A percentile compares a stretch with the other conserved stretches of the same genome.
Evolutionary conservation across 306 rosid species (phyloP).

Genomic region (Pyrus bretschneideri): DNA sequence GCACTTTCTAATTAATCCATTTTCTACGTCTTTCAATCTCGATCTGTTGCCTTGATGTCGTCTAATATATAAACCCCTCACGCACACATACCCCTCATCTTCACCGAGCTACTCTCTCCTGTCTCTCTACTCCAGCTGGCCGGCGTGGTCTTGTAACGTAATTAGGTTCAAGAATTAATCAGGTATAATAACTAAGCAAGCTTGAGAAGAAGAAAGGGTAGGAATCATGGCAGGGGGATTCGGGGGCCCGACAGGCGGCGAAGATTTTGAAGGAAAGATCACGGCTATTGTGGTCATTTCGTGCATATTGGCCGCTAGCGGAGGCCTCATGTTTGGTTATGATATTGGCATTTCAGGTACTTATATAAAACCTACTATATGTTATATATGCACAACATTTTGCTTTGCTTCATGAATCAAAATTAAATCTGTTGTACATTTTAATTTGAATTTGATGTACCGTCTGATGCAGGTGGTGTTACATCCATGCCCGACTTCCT

Average conservation of each 20-base stretch:
- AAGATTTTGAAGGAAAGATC: conserved; percentile 39
- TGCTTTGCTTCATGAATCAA: background rate
- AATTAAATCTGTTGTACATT: background rate
- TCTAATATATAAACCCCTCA: background rate
- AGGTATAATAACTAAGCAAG: background rate
- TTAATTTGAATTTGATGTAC: background rate
- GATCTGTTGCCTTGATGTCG: background rate
- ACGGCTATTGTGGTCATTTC: conserved; percentile 40
- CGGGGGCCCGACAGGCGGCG: background rate
- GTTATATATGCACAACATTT: background rate
- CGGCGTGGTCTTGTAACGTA: background rate
- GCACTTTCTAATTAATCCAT: background rate
- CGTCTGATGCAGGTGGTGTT: conserved; percentile 20
- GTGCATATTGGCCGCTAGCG: conserved; percentile 46
- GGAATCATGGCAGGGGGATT: conserved; percentile 28
- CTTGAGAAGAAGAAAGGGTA: background rate
- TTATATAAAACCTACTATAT: background rate
- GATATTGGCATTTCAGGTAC: conserved; percentile 56
- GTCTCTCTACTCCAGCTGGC: background rate
- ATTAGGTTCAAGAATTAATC: background rate
- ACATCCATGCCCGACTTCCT: conserved; percentile 29
- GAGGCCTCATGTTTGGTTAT: conserved; percentile 68
- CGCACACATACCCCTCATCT: background rate
- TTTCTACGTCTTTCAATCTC: background rate
- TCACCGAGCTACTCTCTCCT: background rate